A percentile compares a stretch with the other conserved stretches of the same genome.
Conservation (phyloP, 2,329 filamentous ascomycete species). For the Pezicula neosporulosa region DNA sequence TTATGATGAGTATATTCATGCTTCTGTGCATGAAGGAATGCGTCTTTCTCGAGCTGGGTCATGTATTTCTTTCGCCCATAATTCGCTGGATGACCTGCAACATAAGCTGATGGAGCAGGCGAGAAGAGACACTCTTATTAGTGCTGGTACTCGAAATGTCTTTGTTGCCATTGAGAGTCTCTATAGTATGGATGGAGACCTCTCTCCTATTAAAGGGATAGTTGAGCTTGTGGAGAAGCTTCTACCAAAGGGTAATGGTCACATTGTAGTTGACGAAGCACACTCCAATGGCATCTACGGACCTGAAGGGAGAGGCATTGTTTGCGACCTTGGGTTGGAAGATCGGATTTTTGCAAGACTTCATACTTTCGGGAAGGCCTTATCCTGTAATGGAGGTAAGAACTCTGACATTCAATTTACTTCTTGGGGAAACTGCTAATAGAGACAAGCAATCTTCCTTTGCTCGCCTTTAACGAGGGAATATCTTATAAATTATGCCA, state of each 20-base stretch:
- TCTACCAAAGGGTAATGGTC: slow-evolving; percentile 54
- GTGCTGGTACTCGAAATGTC: slow-evolving; percentile 41
- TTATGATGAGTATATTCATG: slow-evolving; percentile 74
- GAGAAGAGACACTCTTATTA: neutral
- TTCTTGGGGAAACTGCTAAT: slow-evolving; percentile 8
- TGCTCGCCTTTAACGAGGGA: slow-evolving; percentile 55
- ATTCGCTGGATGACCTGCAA: slow-evolving; percentile 35
- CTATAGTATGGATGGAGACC: slow-evolving; percentile 83
- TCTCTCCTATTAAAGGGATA: slow-evolving; percentile 60
- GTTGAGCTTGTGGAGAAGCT: slow-evolving; percentile 51
- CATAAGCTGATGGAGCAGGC: slow-evolving; percentile 22
- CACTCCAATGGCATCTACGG: slow-evolving; percentile 63
- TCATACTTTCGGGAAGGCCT: slow-evolving; percentile 65
- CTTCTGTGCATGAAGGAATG: slow-evolving; percentile 78
- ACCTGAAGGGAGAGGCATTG: slow-evolving; percentile 50
- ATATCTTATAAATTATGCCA: slow-evolving; percentile 73
- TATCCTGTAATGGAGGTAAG: slow-evolving; percentile 67
- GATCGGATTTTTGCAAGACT: slow-evolving; percentile 52
- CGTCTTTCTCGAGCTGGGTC: slow-evolving; percentile 52
- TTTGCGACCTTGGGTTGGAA: slow-evolving; percentile 54
- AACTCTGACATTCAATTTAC: slow-evolving; percentile 6
- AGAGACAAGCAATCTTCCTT: slow-evolving; percentile 52
- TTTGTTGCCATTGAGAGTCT: slow-evolving; percentile 69
- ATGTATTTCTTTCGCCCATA: slow-evolving; percentile 54
- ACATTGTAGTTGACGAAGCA: slow-evolving; percentile 66